Evolutionary conservation across 2,329 filamentous ascomycete species (phyloP), one percentile per base, ranked within the genome.

Genomic region (Phaeosphaeria sp.): DNA sequence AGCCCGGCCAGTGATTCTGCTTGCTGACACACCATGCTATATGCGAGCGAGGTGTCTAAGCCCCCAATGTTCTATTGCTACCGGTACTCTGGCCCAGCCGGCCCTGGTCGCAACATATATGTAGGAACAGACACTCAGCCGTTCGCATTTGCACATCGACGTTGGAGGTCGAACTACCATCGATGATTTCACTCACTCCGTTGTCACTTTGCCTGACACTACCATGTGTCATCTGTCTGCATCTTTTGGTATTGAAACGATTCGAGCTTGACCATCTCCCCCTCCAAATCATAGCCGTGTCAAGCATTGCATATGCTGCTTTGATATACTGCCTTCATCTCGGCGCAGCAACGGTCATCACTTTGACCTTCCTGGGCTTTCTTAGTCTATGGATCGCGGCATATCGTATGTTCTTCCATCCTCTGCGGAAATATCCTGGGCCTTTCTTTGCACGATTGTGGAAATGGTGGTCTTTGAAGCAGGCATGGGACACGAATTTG

Each of bases 321-420:
- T 18, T 33, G 18, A 15, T 30, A 6, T 30, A 49, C 46, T 49
- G 11, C 25, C 13, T 49, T 1, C 22, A n/a, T 8, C 18, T 39
- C n/a, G 18, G 27, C 20, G 11, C 30, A 13, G 63, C 61, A 11
- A 59, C 58, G 8, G 18, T 59, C 7, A 40, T 67, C 6, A 49
- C 55, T 9, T 40, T 56, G 3, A 52, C 47, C 2, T 71, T 70
- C 43, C 68, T 63, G 63, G 20, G 56, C 21, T 53, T 65, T 8
- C 55, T 71, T 15, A 66, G 58, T 46, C 47, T 67, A 9, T 67
- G 62, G 27, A 70, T 69, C 49, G 49, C 61, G 15, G 18, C 52
- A 5, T 73, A 69, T n/a, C 67, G 71, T 22, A 49, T 49, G 8
- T 65, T 67, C 54, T 72, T 65, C 44, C 66, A 73, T 45, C 66